These are phyloP conservation scores for Blastobotrys illinoisensis DNA, from an alignment of 1,139 yeast species.

Conservation along the genomic window DNA sequence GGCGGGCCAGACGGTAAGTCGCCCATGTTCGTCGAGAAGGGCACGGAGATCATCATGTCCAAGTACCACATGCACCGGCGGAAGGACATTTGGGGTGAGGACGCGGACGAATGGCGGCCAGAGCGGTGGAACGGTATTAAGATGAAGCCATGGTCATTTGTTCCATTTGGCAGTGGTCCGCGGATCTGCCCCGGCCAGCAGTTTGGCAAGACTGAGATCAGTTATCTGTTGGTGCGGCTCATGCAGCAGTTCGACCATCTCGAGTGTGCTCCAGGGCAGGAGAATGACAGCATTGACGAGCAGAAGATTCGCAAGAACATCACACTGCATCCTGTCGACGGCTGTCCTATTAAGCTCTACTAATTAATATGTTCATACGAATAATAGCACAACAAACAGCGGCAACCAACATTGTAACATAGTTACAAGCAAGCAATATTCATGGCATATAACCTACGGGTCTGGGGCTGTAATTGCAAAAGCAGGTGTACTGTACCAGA, in stretches of 20 bases:
- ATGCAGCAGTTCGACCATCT: slow-evolving; percentile 25
- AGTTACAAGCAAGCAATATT: too few species aligned
- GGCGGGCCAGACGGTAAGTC: slow-evolving; percentile 41
- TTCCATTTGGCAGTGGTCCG: slow-evolving; percentile 53
- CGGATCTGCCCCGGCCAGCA: slow-evolving; percentile 52
- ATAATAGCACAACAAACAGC: too few species aligned
- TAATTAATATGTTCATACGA: neutral
- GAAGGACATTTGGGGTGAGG: slow-evolving; percentile 42
- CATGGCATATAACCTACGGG: too few species aligned
- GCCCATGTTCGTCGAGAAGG: slow-evolving; percentile 38
- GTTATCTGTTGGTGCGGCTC: slow-evolving; percentile 41
- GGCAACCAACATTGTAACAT: too few species aligned
- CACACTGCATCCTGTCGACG: slow-evolving; percentile 1
- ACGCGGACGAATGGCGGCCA: slow-evolving; percentile 44
- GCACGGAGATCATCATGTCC: slow-evolving; percentile 23
- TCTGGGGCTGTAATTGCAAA: too few species aligned
- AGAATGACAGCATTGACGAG: slow-evolving; percentile 1
- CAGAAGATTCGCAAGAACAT: neutral
- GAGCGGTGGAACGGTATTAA: slow-evolving; percentile 41
- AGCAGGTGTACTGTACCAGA: too few species aligned
- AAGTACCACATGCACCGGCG: slow-evolving; percentile 44
- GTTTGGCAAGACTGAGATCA: slow-evolving; percentile 49
- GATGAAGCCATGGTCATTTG: slow-evolving; percentile 38
- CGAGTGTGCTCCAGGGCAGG: slow-evolving; percentile 7
- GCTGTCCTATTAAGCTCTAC: slow-evolving; percentile 1